These are phyloP conservation scores for Nakaseomyces uthaithaninus DNA, from an alignment of 1,139 yeast species.

Conservation along the genomic window DNA sequence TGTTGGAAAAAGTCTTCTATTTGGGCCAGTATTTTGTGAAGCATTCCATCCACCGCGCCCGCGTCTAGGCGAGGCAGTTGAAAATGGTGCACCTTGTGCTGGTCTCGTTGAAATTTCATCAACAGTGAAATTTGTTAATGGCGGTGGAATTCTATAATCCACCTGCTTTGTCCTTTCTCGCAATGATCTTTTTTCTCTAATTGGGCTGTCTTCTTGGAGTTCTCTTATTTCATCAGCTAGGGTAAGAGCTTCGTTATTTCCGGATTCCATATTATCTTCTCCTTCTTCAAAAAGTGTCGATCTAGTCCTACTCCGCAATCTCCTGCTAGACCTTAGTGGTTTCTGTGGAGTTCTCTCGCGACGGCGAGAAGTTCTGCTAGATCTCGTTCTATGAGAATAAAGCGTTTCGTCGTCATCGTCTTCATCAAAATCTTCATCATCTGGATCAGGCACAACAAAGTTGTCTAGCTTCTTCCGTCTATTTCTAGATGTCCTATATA, in stretches of 20 bases:
- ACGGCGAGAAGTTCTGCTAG: conserved; percentile 15
- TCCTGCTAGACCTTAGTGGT: conserved; percentile 11
- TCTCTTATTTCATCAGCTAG: conserved; percentile 38
- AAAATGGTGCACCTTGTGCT: conserved; percentile 21
- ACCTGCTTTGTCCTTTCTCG: conserved; percentile 67
- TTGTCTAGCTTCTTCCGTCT: conserved; percentile 15
- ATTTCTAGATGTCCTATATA: conserved; percentile 15
- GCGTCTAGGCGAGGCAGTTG: conserved; percentile 31
- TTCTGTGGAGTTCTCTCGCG: conserved; percentile 14
- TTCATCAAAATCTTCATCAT: conserved; percentile 18
- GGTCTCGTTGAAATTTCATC: conserved; percentile 15
- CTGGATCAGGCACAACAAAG: conserved; percentile 25
- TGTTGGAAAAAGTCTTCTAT: conserved; percentile 76
- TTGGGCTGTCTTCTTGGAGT: conserved; percentile 35
- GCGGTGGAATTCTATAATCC: conserved; percentile 84
- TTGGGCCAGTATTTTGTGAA: conserved; percentile 31
- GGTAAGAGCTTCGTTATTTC: conserved; percentile 18
- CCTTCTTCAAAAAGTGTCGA: conserved; percentile 1
- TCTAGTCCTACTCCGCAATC: conserved; percentile 15
- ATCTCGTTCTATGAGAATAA: conserved; percentile 6
- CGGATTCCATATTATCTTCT: conserved; percentile 11
- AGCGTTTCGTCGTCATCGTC: conserved; percentile 20
- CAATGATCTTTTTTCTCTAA: conserved; percentile 47
- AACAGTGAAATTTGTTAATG: conserved; percentile 40
- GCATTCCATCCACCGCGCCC: conserved; percentile 33